Evolutionary conservation across 331 rosid genomes (phyloP).

Genomic region (Acacia pycnantha): DNA sequence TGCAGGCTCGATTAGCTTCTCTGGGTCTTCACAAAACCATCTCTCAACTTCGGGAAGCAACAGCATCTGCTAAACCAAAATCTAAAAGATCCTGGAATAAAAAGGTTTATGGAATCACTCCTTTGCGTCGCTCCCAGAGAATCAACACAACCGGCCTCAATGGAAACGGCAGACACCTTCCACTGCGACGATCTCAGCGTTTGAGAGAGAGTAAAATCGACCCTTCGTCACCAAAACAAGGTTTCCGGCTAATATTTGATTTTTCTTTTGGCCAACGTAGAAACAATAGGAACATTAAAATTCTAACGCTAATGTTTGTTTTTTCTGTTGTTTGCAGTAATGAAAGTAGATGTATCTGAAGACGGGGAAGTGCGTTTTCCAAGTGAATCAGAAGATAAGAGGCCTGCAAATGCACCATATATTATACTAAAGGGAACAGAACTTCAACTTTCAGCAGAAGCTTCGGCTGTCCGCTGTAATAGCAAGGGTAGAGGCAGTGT

Average conservation of each 20-base stretch:
- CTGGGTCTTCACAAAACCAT: slow-evolving; percentile 46
- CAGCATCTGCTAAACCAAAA: slow-evolving; percentile 16
- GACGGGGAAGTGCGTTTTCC: slow-evolving; percentile 17
- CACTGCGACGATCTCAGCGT: slow-evolving; percentile 27
- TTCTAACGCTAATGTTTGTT: neutral
- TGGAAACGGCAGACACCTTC: neutral
- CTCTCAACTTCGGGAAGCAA: slow-evolving; percentile 47
- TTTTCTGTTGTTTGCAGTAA: slow-evolving; percentile 11
- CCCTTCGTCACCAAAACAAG: neutral
- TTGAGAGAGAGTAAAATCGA: neutral
- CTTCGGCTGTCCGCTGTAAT: slow-evolving; percentile 50
- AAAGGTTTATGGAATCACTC: slow-evolving; percentile 28
- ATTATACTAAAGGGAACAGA: slow-evolving; percentile 26
- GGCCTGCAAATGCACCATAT: slow-evolving; percentile 75
- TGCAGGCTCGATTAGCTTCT: slow-evolving; percentile 56
- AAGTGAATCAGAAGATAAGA: slow-evolving; percentile 10
- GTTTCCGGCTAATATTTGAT: neutral
- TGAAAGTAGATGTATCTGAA: neutral
- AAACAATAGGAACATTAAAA: neutral
- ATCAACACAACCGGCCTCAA: slow-evolving; percentile 28
- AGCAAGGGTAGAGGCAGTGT: slow-evolving; percentile 72
- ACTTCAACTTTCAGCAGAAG: slow-evolving; percentile 40
- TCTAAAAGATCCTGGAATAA: slow-evolving; percentile 13
- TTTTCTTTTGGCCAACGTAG: neutral
- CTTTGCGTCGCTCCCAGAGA: slow-evolving; percentile 58